Percentiles rank a stretch among this genome's conserved stretches.
phyloP scores from a whole-genome alignment of 331 rosid genomes.

The Erythrophleum ivorense region DNA sequence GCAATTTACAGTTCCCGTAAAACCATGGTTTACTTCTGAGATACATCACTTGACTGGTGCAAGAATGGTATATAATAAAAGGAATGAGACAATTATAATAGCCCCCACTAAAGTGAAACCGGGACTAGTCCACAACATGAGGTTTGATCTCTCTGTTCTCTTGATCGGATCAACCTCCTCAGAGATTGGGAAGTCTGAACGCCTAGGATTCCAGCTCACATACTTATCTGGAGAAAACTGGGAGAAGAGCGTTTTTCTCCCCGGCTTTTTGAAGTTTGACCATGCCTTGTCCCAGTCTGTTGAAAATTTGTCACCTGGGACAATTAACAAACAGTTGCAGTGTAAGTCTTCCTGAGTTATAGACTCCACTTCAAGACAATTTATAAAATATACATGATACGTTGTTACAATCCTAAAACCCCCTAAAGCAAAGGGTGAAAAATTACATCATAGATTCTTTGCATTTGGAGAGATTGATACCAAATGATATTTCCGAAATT shows the following conservation, averaged over 20 bases:
- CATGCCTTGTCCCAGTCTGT: constrained; percentile 97
- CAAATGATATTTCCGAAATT: background rate
- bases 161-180: constrained; percentile 94
- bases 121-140: constrained; percentile 83
- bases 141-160: constrained; percentile 90
- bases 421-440: background rate
- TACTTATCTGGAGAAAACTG: constrained; percentile 80
- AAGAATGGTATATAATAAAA: constrained; percentile 82
- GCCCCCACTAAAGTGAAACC: constrained; percentile 81
- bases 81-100: constrained; percentile 69
- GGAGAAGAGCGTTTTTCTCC: constrained; percentile 64
- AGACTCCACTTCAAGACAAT: background rate
- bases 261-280: constrained; percentile 76
- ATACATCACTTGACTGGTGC: constrained; percentile 67
- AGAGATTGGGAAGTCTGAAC: constrained; percentile 71
- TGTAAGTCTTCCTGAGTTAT: background rate
- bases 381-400: background rate
- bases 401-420: background rate
- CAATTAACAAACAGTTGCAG: background rate
- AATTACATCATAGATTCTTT: background rate
- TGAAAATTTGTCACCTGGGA: constrained; percentile 72
- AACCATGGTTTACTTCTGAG: constrained; percentile 15
- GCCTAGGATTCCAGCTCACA: constrained; percentile 86
- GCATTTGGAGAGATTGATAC: background rate
- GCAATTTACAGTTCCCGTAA: constrained; percentile 39